Conservation (phyloP, 169 alveolate species). For the Cryptosporidium viatorum region DNA sequence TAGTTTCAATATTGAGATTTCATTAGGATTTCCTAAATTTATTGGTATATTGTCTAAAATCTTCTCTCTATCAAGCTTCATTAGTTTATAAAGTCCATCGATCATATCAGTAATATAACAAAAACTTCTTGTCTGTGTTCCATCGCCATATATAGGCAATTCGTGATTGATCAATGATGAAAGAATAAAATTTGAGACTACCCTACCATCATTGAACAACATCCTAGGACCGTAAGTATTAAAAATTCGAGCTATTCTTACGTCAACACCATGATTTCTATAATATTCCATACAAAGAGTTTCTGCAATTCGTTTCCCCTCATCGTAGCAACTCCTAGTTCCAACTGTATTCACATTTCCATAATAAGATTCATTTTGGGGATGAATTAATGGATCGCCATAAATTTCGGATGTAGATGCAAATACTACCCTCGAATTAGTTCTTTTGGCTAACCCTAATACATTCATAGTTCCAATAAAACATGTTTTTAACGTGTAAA, state of each 20-base stretch:
- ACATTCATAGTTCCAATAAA: slow-evolving; percentile 82
- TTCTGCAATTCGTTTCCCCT: slow-evolving; percentile 85
- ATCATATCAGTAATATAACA: slow-evolving; percentile 84
- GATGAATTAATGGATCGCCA: slow-evolving; percentile 85
- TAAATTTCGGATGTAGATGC: slow-evolving; percentile 84
- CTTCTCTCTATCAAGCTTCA: slow-evolving; percentile 76
- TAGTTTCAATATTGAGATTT: slow-evolving; percentile 82
- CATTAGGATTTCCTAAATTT: slow-evolving; percentile 85
- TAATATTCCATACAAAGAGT: slow-evolving; percentile 82
- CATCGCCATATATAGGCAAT: slow-evolving; percentile 85
- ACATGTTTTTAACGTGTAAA: slow-evolving; percentile 82
- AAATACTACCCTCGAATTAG: slow-evolving; percentile 79
- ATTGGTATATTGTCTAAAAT: slow-evolving; percentile 79
- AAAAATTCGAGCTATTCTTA: slow-evolving; percentile 82
- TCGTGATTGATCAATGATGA: slow-evolving; percentile 79
- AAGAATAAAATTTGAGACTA: slow-evolving; percentile 83
- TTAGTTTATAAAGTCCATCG: slow-evolving; percentile 81
- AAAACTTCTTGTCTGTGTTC: slow-evolving; percentile 84
- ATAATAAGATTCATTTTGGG: slow-evolving; percentile 81
- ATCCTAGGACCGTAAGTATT: slow-evolving; percentile 85
- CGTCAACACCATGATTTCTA: slow-evolving; percentile 79
- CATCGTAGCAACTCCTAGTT: slow-evolving; percentile 84
- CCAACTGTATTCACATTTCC: slow-evolving; percentile 85
- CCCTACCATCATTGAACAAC: slow-evolving; percentile 84
- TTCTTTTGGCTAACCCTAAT: slow-evolving; percentile 80